Base-by-base conservation (phyloP, 2,329 filamentous ascomycete species). In the Fusarium musae region DNA sequence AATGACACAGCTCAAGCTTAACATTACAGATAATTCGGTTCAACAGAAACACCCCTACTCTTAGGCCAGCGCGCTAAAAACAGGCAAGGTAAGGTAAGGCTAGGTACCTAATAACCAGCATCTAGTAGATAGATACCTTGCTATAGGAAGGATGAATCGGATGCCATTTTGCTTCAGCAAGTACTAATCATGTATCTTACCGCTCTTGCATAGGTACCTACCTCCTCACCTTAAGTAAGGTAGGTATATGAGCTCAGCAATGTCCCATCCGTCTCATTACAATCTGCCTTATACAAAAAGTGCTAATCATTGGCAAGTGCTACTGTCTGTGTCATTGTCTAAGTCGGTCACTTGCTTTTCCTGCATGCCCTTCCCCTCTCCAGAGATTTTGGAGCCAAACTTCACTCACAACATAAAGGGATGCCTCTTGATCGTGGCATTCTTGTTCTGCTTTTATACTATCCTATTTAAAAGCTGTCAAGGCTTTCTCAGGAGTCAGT, bases 401-500 rank as follows among this genome's bases (percentile, higher is more conserved):
- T 47, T 53, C 34, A 21, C 17, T 32, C 47, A 40, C 21, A 26
- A 43, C 8, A 44, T 19, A 47, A 37, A 59, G 49, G 67, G 58
- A 74, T 58, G 62, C 49, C 54, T 63, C 66, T 57, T 36, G n/a
- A 44, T 26, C 39, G 15, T 21, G 23, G 17, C 39, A 63, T 44
- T 37, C 28, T 49, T 44, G 9, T 17, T 36, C 40, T 63, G 23
- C 32, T 44, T 44, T 26, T 36, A 56, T 36, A 59, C 30, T 34
- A 19, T 12, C 32, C 17, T 36, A 36, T 60, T 43, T 32, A 30
- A 30, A 40, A 30, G 17, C 42, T 28, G 12, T 12, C 12, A 23
- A 21, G 23, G 9, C 59, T 34, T 26, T 39, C 42, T 30, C 5
- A 56, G 50, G n/a, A 26, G 43, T 23, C 56, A 15, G 16, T 46